Base-by-base conservation (phyloP, 1,284 basidiomycete genomes). In the Pseudozyma pruni region DNA sequence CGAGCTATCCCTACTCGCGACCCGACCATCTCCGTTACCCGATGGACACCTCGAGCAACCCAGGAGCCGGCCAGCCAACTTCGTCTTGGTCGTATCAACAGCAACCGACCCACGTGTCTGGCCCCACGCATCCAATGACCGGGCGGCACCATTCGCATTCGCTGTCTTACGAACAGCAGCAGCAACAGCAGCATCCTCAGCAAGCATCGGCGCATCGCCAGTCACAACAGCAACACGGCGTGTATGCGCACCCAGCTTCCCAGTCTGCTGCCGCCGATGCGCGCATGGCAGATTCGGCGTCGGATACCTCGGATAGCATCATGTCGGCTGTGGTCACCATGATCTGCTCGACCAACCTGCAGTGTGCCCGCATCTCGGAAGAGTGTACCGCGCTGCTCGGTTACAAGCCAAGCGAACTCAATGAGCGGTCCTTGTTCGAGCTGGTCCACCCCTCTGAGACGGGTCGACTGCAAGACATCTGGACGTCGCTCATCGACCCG, bases 261-360 rank as follows among this genome's bases (percentile, higher is more conserved):
- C 50, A 42, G 32, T n/a, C n/a, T n/a, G 22, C 45, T 23, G 38
- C 45, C 2, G 16, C 40, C 5, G 29, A 49, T 20, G 31, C 40
- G 13, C 45, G 46, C 8, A 14, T 29, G 27, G 35, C 33, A 37
- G 37, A 16, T 9, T 20, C 51, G 19, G 42, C 51, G 23, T 23
- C 47, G 0, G 55, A 66, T 22, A 22, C 51, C 1, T 45, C 50
- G 9, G 62, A 51, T 23, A 22, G 48, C 35, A 23, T 34, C 38
- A 32, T 60, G n/a, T 70, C 72, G 40, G 55, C 73, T 0, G 57
- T 69, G 10, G 60, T 75, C 10, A 66, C 72, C 13, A 56, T 77
- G 44, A 70, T 77, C 58, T 72, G 70, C 59, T 75, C 73, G 23
- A 77, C 75, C 27, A 62, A 66, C 33, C 40, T 75, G 31, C 70